A percentile compares a stretch with the other conserved stretches of the same genome.
phyloP scores from a whole-genome alignment of 2,329 filamentous ascomycete species.

The Tolypocladium sp. region DNA sequence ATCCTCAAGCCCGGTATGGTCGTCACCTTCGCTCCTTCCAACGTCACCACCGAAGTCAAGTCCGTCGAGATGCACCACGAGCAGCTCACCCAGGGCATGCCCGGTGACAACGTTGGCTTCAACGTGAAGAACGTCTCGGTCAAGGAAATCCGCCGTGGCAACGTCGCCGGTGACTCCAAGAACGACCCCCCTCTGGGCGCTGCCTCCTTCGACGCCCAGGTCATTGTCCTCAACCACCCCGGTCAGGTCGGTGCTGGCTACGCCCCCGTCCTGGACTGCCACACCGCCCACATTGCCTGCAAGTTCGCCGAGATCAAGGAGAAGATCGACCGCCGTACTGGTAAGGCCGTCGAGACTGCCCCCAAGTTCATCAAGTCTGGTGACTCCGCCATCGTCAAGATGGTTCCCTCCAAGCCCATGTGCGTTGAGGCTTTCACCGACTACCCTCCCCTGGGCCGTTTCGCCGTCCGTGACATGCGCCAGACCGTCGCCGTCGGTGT shows the following conservation, averaged over 20 bases:
- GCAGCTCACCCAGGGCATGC: conserved; percentile 89
- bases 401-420: conserved; percentile 99
- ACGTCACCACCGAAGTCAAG: conserved; percentile 99
- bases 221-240: conserved; percentile 99
- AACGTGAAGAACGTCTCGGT: conserved; percentile 99
- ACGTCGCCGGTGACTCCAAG: conserved; percentile 99
- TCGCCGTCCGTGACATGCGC: conserved; percentile 99
- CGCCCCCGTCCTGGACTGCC: conserved; percentile 98
- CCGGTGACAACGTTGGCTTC: conserved; percentile 99
- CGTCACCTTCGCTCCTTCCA: conserved; percentile 96
- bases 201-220: conserved; percentile 98
- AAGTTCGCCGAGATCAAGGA: conserved; percentile 99
- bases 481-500: conserved; percentile 88
- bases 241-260: conserved; percentile 99
- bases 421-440: conserved; percentile 99
- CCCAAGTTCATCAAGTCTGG: conserved; percentile 99
- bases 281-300: conserved; percentile 99
- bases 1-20: conserved; percentile 84
- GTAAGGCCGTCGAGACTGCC: conserved; percentile 82
- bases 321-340: conserved; percentile 99
- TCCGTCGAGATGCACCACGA: conserved; percentile 99
- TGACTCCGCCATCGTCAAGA: conserved; percentile 99
- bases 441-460: conserved; percentile 98
- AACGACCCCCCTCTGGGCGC: conserved; percentile 87
- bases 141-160: conserved; percentile 99